Conservation (phyloP, 352 stramenopile genomes). For the Phytophthora tubulina region DNA sequence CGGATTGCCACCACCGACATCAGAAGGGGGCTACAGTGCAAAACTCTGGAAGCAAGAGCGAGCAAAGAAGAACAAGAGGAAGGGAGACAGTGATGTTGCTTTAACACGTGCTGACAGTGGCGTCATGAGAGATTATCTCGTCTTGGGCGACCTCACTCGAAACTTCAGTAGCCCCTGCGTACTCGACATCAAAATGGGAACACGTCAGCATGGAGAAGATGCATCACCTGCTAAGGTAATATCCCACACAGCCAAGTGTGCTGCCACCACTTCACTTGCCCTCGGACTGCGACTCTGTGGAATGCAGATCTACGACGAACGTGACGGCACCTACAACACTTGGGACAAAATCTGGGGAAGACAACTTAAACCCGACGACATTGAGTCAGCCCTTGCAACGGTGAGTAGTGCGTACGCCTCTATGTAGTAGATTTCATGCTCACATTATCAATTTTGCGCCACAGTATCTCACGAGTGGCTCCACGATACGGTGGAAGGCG, state of each 20-base stretch:
- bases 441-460: background rate
- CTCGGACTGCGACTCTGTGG: constrained; percentile 80
- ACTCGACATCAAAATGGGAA: constrained; percentile 88
- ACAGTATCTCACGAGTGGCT: constrained; percentile 71
- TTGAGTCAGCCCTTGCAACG: constrained; percentile 69
- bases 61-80: constrained; percentile 35
- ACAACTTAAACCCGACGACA: constrained; percentile 60
- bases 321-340: constrained; percentile 67
- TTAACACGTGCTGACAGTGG: constrained; percentile 24
- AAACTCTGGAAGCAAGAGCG: constrained; percentile 70
- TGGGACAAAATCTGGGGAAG: constrained; percentile 87
- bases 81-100: constrained; percentile 10
- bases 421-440: background rate
- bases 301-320: constrained; percentile 83
- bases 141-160: constrained; percentile 76
- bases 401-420: constrained; percentile 34
- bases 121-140: constrained; percentile 62
- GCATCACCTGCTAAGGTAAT: constrained; percentile 70
- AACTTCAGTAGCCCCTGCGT: constrained; percentile 73
- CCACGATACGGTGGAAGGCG: constrained; percentile 53
- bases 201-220: constrained; percentile 78
- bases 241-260: constrained; percentile 79
- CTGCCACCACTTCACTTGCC: constrained; percentile 72
- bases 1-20: constrained; percentile 16
- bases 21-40: constrained; percentile 58